Percentiles rank a stretch among this genome's conserved stretches.
These are phyloP conservation scores for Leccinum longicurvipes DNA, from an alignment of 768 basidiomycete genomes.

Conservation along the genomic window DNA sequence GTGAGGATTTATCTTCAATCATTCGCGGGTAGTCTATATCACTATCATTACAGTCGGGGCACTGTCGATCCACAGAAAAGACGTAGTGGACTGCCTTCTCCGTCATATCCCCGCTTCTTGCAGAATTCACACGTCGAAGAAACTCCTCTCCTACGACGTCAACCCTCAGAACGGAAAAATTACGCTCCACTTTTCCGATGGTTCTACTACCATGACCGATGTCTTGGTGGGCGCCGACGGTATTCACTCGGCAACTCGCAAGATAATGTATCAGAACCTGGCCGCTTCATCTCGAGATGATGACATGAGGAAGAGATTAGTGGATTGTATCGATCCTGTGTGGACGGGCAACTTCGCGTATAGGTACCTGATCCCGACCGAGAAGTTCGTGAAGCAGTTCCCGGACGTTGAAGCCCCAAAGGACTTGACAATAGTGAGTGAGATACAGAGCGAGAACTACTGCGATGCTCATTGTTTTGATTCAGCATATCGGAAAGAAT, in stretches of 20 bases:
- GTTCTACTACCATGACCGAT: slow-evolving; percentile 34
- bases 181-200: slow-evolving; percentile 37
- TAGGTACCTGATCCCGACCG: slow-evolving; percentile 31
- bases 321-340: slow-evolving; percentile 24
- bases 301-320: slow-evolving; percentile 8
- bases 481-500: too few relatives aligned
- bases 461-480: background rate
- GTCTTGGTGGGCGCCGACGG: slow-evolving; percentile 44
- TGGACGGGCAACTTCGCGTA: too few relatives aligned
- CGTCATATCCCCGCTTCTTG: slow-evolving; percentile 28
- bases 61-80: slow-evolving; percentile 35
- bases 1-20: too few relatives aligned
- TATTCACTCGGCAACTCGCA: slow-evolving; percentile 37
- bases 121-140: slow-evolving; percentile 35
- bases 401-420: slow-evolving; percentile 28
- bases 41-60: slow-evolving; percentile 27
- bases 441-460: background rate
- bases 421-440: slow-evolving; percentile 23
- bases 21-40: too few relatives aligned
- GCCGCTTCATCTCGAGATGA: slow-evolving; percentile 7
- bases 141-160: slow-evolving; percentile 29
- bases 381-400: slow-evolving; percentile 28
- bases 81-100: slow-evolving; percentile 33
- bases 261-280: slow-evolving; percentile 12
- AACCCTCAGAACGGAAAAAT: slow-evolving; percentile 23